Evolutionary conservation across 2,329 filamentous ascomycete species (phyloP), one percentile per base, ranked within the genome.

Genomic region (Neonectria magnoliae): DNA sequence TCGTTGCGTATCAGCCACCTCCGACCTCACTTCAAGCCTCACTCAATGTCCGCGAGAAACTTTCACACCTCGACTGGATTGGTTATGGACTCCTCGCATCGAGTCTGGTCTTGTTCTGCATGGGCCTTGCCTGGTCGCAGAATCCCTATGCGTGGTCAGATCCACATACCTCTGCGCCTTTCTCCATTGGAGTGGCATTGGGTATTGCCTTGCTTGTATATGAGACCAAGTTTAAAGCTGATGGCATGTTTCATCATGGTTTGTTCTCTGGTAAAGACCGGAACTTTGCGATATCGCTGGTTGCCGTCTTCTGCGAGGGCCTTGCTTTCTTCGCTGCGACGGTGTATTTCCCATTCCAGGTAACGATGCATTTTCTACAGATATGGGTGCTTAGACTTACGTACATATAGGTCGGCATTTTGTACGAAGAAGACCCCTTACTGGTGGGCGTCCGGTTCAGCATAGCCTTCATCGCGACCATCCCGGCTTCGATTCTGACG

Each of bases 241-340:
- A 81, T 56, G 79, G 80, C 27, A 77, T 82, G 76, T 80, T 82
- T 57, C 79, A 81, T 56, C 79, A 82, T 60, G 77, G 73, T 1
- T 71, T 82, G 2, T 81, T 81, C 69, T 60, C 6, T 9, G 55
- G 61, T 7, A 31, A 69, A 18, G 71, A 76, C 58, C 72, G 77
- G 52, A 81, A 81, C 65, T 81, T 81, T 64, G 47, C 76, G n/a
- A 75, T 82, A 53, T 72, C 77, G 0, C 61, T 79, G 4, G 36
- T 75, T 9, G 79, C 78, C 22, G 72, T 81, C 10, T 81, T 81
- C 33, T 60, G 72, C 70, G 41, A 80, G 78, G 65, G 80, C 75
- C 14, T 80, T 0, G 76, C 75, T 18, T 81, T 81, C 7, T 54
- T 7, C 52, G 62, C 63, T 2, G 60, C 33, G 27, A 60, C 57